Base-by-base conservation (phyloP, 2,329 filamentous ascomycete genomes). In the Penicillium sp. region DNA sequence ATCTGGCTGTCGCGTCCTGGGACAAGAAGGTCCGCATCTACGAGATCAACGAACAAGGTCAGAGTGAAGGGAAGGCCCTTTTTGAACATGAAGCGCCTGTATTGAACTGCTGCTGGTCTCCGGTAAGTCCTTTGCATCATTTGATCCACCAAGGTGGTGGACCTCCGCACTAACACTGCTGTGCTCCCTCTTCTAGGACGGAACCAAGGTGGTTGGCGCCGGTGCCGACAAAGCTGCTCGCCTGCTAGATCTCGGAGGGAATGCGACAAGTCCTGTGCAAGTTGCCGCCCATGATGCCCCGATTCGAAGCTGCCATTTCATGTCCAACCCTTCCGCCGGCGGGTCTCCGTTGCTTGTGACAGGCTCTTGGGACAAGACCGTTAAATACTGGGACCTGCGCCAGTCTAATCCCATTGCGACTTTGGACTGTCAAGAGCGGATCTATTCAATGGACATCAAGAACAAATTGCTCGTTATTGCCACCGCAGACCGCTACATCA, bases 21-120 rank as follows among this genome's bases (percentile, higher is more conserved):
- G 92, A 98, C 68, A 94, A 93, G 72, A 94, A 95, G 65, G 87
- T 96, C 47, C 84, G 89, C 59, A 90, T 98, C 61, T 98, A 96
- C 69, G 87, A 96, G 65, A 87, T 96, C 60, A 79, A 82, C 49
- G 69, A 68, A 39, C 79, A 79, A 50, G 87, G 88, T 29, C 77
- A 84, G 60, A 90, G 84, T 57, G 79, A 87, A 61, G 88, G 87
- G 33, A 90, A 89, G 58, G 87, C 87, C 47, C 71, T 83, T 42
- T 93, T 92, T 59, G 84, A 93, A 52, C 86, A 93, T 66, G 83
- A 87, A 50, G 85, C 76, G 30, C 87, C 89, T 2, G 89, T 94
- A 2, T 70, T 98, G 44, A 84, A 79, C 60, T 82, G 83, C 48
- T 84, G 88, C 58, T 96, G 90, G 77, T 88, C 86, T 64, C 86